phyloP scores from a whole-genome alignment of 208 protist species.

The Leishmania lainsoni region DNA sequence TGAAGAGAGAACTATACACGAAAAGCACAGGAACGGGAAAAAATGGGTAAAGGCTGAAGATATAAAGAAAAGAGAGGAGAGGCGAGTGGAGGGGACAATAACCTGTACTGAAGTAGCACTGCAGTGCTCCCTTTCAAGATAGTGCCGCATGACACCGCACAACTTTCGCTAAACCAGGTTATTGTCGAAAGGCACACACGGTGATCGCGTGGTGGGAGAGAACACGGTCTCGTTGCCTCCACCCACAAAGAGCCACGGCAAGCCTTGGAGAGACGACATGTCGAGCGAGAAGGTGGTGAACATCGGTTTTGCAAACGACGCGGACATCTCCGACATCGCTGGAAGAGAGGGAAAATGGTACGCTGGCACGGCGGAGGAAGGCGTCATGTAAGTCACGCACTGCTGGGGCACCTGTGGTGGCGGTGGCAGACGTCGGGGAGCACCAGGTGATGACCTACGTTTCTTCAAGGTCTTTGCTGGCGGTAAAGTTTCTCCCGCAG shows the following conservation, averaged over 20 bases:
- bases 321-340: not conserved
- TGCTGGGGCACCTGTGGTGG: slow-evolving; percentile 2
- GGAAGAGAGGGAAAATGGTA: slow-evolving; percentile 18
- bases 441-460: not conserved
- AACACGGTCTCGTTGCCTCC: slow-evolving; percentile 44
- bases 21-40: not conserved
- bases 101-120: not conserved
- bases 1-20: not conserved
- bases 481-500: not conserved
- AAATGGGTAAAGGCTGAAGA: not conserved
- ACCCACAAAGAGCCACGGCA: slow-evolving; percentile 38
- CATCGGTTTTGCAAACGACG: not conserved
- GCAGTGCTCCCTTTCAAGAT: not conserved
- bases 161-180: not conserved
- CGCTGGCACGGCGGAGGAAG: slow-evolving; percentile 1
- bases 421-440: not conserved
- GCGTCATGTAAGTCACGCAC: slow-evolving; percentile 13
- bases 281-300: slow-evolving; percentile 22
- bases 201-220: slow-evolving; percentile 33
- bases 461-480: not conserved
- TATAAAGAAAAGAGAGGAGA: slow-evolving; percentile 9
- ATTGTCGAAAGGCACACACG: slow-evolving; percentile 16
- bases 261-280: slow-evolving; percentile 22
- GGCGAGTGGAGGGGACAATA: not conserved
- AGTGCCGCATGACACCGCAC: not conserved